Evolutionary conservation across 148 eudicot species (phyloP), one percentile per base, ranked within the genome.

Genomic region (Cornus controversa): DNA sequence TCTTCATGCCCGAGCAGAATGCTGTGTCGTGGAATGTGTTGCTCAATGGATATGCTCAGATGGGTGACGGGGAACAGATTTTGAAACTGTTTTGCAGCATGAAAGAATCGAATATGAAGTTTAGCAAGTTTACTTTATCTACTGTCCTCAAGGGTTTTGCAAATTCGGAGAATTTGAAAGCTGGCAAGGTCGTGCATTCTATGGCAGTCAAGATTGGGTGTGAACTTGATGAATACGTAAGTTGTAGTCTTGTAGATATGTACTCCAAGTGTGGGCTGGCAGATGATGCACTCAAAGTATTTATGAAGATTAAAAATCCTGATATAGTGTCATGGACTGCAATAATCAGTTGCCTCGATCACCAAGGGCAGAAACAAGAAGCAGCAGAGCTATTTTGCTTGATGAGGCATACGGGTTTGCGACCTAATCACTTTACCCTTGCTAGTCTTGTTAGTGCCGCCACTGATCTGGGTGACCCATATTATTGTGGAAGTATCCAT

Each of bases 171-270:
- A 54, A 67, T 75, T 24, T 83, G 7, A 67, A 34, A 62, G 67
- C 73, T 40, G 85, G 85, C 42, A 79, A 58, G 70, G 65, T 77
- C 66, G 67, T 83, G 34, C 85, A 83, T 45, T 40, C 77, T 25
- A 70, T 83, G 65, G 77, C 67, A 50, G 29, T 83, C 57, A 76
- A 75, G 72, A 67, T 67, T 62, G 85, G 82, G 24, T 66, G 77
- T 75, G 82, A 83, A 75, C 50, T 36, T 60, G 85, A 79, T 75
- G 77, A 79, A 57, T 79, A 70, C 66, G 26, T 79, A 13, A 72
- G 80, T 50, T 79, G 85, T 79, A 76, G 85, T 58, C 74, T 83
- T 50, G 74, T 83, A 13, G 78, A 83, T 72, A 67, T 83, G 85
- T 83, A 83, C 75, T 79, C 82, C 7, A 79, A 79, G 70, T 79